Conservation (phyloP, 805 yeast genomes). For the Wickerhamiella lipophila region DNA sequence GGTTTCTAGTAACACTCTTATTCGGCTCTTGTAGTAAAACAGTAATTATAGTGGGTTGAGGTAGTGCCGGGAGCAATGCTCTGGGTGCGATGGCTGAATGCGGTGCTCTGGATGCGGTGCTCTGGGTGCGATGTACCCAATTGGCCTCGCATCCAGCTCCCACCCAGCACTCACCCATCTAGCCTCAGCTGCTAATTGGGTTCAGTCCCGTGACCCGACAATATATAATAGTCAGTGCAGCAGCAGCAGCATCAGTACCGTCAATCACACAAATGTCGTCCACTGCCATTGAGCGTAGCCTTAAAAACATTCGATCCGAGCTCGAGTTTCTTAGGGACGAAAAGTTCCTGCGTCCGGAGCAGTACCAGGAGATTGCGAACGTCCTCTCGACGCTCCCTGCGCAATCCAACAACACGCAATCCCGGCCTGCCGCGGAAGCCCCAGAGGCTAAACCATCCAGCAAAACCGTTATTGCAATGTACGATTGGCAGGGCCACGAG, state of each 20-base stretch:
- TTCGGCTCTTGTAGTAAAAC: no score
- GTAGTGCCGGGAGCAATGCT: neutral
- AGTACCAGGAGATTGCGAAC: slow-evolving; percentile 38
- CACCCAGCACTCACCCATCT: no score
- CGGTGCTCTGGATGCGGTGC: neutral
- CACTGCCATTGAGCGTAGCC: slow-evolving; percentile 3
- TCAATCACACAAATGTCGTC: neutral
- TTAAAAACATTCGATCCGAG: slow-evolving; percentile 44
- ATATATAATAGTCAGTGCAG: neutral
- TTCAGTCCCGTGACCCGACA: slow-evolving; percentile 3
- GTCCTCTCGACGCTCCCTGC: slow-evolving; percentile 48
- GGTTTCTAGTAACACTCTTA: neutral
- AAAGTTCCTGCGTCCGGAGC: slow-evolving; percentile 48
- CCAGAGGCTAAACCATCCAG: slow-evolving; percentile 9
- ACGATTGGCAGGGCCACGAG: slow-evolving; percentile 63
- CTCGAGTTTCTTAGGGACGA: slow-evolving; percentile 68
- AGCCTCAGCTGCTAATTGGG: no score
- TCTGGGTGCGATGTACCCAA: no score
- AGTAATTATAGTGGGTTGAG: no score
- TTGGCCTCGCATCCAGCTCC: no score
- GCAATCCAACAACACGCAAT: slow-evolving; percentile 29
- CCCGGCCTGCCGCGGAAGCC: slow-evolving; percentile 11
- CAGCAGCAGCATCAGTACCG: no score
- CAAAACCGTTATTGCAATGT: slow-evolving; percentile 49
- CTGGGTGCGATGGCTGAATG: no score